phyloP scores from a whole-genome alignment of 805 yeast species.

The Nakazawaea ernobii region DNA sequence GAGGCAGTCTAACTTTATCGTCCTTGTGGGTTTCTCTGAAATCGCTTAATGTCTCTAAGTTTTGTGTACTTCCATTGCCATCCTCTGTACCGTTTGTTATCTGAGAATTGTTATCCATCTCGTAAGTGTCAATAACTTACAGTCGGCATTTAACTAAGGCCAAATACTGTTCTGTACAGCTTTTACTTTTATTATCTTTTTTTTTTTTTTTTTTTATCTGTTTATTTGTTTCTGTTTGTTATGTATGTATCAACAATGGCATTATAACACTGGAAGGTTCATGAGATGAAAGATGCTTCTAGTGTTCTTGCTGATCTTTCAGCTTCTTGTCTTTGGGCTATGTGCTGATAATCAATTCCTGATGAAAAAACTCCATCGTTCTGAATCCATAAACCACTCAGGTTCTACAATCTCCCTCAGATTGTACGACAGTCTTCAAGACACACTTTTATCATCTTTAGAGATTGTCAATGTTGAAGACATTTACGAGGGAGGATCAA shows the following conservation, averaged over 20 bases:
- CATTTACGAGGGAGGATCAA: conserved; percentile 3
- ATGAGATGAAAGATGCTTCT: not conserved
- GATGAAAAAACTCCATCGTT: not conserved
- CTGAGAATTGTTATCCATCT: too few relatives aligned
- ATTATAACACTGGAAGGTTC: not conserved
- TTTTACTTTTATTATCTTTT: too few relatives aligned
- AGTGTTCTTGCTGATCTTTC: not conserved
- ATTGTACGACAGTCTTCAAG: not conserved
- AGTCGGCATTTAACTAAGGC: too few relatives aligned
- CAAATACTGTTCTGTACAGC: too few relatives aligned
- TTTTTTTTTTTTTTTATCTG: too few relatives aligned
- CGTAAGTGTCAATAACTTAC: too few relatives aligned
- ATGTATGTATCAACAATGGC: not conserved
- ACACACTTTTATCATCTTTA: conserved; percentile 2
- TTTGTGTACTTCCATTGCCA: not conserved
- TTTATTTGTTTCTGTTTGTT: not conserved
- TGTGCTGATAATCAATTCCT: not conserved
- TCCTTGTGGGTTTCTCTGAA: conserved; percentile 8
- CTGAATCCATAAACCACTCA: not conserved
- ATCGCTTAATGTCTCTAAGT: conserved; percentile 8
- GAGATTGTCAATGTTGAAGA: conserved; percentile 7
- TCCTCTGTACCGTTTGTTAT: not conserved
- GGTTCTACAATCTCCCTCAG: conserved; percentile 5
- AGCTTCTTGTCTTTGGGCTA: not conserved
- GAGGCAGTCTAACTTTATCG: not conserved